These are phyloP conservation scores for Stemphylium lycopersici DNA, from an alignment of 2,329 filamentous ascomycete genomes.

Conservation along the genomic window DNA sequence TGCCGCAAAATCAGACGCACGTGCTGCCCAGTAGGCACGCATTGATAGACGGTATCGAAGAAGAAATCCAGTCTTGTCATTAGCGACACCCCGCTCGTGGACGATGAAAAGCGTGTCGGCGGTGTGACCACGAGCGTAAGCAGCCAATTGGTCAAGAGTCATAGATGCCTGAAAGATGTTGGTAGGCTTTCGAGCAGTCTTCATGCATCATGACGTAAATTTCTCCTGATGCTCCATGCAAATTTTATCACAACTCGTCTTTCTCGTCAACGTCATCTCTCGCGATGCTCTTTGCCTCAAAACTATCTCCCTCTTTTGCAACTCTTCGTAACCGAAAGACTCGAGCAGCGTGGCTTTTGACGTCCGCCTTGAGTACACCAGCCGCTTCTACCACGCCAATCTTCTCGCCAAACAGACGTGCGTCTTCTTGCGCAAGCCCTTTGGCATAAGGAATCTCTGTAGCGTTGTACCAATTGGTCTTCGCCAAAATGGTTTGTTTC, in stretches of 20 bases:
- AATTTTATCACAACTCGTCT: conserved; percentile 21
- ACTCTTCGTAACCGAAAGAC: conserved; percentile 28
- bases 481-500: conserved; percentile 19
- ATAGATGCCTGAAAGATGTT: too few relatives aligned
- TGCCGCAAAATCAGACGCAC: too few relatives aligned
- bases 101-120: too few relatives aligned
- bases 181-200: too few relatives aligned
- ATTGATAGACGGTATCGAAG: too few relatives aligned
- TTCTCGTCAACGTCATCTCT: conserved; percentile 13
- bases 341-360: conserved; percentile 30
- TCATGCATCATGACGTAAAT: too few relatives aligned
- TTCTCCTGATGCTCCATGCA: too few relatives aligned
- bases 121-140: too few relatives aligned
- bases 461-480: conserved; percentile 31
- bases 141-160: too few relatives aligned
- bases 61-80: too few relatives aligned
- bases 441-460: conserved; percentile 28
- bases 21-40: too few relatives aligned
- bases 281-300: conserved; percentile 31
- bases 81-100: too few relatives aligned
- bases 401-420: conserved; percentile 31
- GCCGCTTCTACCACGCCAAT: conserved; percentile 29
- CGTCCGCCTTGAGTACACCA: conserved; percentile 21
- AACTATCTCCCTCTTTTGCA: conserved; percentile 25
- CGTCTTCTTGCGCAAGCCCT: conserved; percentile 24